Evolutionary conservation across 306 rosid species (phyloP).

Genomic region (Quercus robur): DNA sequence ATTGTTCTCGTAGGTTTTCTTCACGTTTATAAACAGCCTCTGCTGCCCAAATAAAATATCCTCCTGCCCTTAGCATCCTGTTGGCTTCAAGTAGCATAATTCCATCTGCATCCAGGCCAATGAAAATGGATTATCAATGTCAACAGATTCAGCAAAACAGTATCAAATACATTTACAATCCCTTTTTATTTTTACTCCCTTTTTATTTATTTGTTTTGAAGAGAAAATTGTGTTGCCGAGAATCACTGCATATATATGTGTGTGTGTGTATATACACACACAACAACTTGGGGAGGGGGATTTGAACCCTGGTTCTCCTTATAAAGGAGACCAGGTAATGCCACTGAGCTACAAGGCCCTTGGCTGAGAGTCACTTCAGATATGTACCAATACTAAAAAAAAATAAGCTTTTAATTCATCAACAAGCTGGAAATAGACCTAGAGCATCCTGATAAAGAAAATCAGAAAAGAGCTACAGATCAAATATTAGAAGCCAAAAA

Average conservation of each 20-base stretch:
- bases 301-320: too few species aligned
- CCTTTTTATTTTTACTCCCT: not conserved
- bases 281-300: too few species aligned
- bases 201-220: not conserved
- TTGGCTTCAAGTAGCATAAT: slow-evolving; percentile 82
- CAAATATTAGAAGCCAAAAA: slow-evolving; percentile 10
- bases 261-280: too few species aligned
- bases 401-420: not conserved
- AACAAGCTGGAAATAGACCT: not conserved
- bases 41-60: slow-evolving; percentile 92
- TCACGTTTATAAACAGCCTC: slow-evolving; percentile 83
- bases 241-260: not conserved
- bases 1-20: slow-evolving; percentile 63
- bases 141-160: slow-evolving; percentile 13
- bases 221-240: not conserved
- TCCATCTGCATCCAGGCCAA: slow-evolving; percentile 61
- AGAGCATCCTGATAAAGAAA: slow-evolving; percentile 14
- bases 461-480: not conserved
- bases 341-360: too few species aligned
- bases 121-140: slow-evolving; percentile 24
- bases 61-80: slow-evolving; percentile 87
- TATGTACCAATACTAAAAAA: not conserved
- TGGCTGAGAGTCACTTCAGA: not conserved
- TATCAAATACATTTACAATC: slow-evolving; percentile 7
- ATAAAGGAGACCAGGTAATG: too few species aligned